These are phyloP conservation scores for Pyrenophora seminiperda DNA, from an alignment of 2,329 filamentous ascomycete genomes.

Conservation along the genomic window DNA sequence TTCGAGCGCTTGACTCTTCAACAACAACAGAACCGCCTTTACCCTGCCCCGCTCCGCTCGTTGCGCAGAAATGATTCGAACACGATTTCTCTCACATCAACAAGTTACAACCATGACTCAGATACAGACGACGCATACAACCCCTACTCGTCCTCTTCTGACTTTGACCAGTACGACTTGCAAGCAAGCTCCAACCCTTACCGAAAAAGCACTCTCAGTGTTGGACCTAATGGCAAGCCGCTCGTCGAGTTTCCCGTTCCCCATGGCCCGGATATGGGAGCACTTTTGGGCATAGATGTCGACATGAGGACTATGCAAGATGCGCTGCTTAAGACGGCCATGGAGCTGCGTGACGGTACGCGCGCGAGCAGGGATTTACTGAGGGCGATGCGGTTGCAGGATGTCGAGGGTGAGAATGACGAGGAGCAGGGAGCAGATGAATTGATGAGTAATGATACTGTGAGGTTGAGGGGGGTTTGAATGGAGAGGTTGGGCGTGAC, in stretches of 20 bases:
- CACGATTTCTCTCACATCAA: slow-evolving; percentile 19
- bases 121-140: slow-evolving; percentile 26
- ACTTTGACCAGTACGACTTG: slow-evolving; percentile 21
- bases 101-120: slow-evolving; percentile 3
- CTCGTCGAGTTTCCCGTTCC: slow-evolving; percentile 44
- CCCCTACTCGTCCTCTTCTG: slow-evolving; percentile 27
- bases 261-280: slow-evolving; percentile 35
- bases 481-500: no score
- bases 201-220: slow-evolving; percentile 31
- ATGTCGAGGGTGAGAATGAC: slow-evolving; percentile 24
- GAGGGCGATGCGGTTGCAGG: slow-evolving; percentile 39
- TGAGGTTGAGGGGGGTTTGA: slow-evolving; percentile 6
- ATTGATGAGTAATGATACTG: slow-evolving; percentile 11
- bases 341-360: slow-evolving; percentile 39
- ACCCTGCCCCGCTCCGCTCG: slow-evolving; percentile 18
- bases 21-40: slow-evolving; percentile 18
- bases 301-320: slow-evolving; percentile 31
- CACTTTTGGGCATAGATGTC: slow-evolving; percentile 26
- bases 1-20: slow-evolving; percentile 32
- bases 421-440: slow-evolving; percentile 1
- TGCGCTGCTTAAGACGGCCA: slow-evolving; percentile 37
- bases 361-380: slow-evolving; percentile 39
- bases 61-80: slow-evolving; percentile 25
- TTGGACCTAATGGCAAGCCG: slow-evolving; percentile 40
- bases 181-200: slow-evolving; percentile 4